Evolutionary conservation across 371 early-diverging fungal genomes (phyloP), one percentile per base, ranked within the genome.

Genomic region (Lichtheimia corymbifera): DNA sequence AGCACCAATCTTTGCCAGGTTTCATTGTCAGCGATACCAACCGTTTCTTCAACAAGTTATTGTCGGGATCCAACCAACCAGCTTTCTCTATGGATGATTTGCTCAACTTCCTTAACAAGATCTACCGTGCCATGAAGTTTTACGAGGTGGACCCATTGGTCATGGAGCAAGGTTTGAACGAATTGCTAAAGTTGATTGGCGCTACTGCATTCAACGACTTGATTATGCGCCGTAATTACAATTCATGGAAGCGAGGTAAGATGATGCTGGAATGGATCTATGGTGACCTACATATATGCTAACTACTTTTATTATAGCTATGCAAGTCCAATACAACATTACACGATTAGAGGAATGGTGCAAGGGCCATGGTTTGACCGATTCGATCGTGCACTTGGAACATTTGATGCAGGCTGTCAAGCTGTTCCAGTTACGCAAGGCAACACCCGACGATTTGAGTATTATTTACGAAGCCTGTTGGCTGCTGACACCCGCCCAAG

Each of bases 271-370:
- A n/a, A n/a, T n/a, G n/a, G n/a, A n/a, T n/a, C n/a, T n/a, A n/a
- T n/a, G n/a, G n/a, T n/a, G n/a, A n/a, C n/a, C n/a, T n/a, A n/a
- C n/a, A n/a, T n/a, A n/a, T n/a, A n/a, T n/a, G n/a, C n/a, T 13
- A 5, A 42, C 13, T 3, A 50, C 30, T 49, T 3, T 18, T 15
- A 20, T 49, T 20, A 12, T 57, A 74, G 80, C 80, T 28, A 97
- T 97, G 91, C 97, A 98, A 82, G 95, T 98, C 65, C 97, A 97
- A 77, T 97, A 96, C 83, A 98, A 98, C 67, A 89, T 97, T 45
- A 92, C 94, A 4, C 87, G 96, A 15, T 77, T 98, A 53, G 95
- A 96, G 71, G 98, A 98, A 71, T 98, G 98, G 98, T 96, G 96
- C 84, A 93, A 92, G 82, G 71, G 87, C n/a, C 94, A 96, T 68